Evolutionary conservation across 768 basidiomycete species (phyloP), one percentile per base, ranked within the genome.

Genomic region (Panellus pusillus): DNA sequence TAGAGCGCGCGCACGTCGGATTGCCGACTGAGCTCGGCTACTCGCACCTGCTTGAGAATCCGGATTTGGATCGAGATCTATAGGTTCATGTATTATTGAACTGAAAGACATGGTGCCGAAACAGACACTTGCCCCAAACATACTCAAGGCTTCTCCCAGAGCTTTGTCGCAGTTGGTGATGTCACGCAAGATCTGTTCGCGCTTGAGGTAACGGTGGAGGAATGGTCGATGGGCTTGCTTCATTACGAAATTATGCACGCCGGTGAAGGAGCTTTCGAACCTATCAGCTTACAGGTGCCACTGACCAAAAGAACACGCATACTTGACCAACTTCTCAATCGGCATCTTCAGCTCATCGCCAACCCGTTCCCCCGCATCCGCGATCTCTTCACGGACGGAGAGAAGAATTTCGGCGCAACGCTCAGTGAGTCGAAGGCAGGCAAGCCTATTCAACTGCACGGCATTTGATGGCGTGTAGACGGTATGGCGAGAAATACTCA

Each of bases 161-260:
- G 71, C 72, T 9, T 72, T 70, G 50, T 85, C 80, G 47, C 84
- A 83, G 2, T 51, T 72, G 0, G 67, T 55, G 13, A 92, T 81
- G 29, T 80, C 77, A 3, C 72, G 70, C 14, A 76, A 64, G 27
- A 85, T 85, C 57, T 91, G 88, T 36, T 88, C 84, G 39, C 87
- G 80, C 64, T 84, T 83, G 36, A 93, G 75, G 63, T 89, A 92
- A 4, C 89, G 77, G 67, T 89, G 89, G 57, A 93, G 69, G 71
- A 91, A 92, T 0, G 90, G 86, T 1, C 88, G 73, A 38, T 80
- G 73, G 14, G 75, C 71, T 58, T 89, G 83, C 58, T 81, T 84
- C 12, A 54, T 38, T 55, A 61, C 64, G 31, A 45, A 61, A 46
- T 47, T 54, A 35, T 57, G 37, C 29, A 54, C 54, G 44, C 44